A percentile compares a stretch with the other conserved stretches of the same genome.
phyloP scores from a whole-genome alignment of 129 eudicot genomes.

The Ambrosia artemisiifolia region DNA sequence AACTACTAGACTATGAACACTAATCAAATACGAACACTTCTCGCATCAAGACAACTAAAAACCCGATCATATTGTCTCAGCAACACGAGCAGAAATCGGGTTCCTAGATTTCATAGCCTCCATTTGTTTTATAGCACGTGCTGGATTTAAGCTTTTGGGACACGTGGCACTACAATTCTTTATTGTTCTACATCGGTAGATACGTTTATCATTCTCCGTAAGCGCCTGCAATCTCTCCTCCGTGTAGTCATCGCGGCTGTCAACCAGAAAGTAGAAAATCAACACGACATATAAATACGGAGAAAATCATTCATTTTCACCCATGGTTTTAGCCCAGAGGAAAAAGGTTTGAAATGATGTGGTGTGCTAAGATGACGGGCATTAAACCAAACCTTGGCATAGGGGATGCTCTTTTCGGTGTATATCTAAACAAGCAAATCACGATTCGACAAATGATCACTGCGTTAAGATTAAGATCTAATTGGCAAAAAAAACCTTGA shows the following conservation, averaged over 20 bases:
- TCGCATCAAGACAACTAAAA: neutral
- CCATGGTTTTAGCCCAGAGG: too few relatives aligned
- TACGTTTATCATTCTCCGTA: conserved; percentile 49
- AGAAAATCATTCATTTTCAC: too few relatives aligned
- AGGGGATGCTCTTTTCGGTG: too few relatives aligned
- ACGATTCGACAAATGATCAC: too few relatives aligned
- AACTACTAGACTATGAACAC: neutral
- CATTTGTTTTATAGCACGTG: conserved; percentile 73
- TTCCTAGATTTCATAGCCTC: conserved; percentile 36
- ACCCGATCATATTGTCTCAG: neutral
- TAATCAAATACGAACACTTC: neutral
- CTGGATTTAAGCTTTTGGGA: conserved; percentile 83
- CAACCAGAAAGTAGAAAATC: neutral
- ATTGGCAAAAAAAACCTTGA: too few relatives aligned
- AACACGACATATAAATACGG: neutral
- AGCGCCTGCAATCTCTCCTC: conserved; percentile 72
- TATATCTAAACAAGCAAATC: neutral
- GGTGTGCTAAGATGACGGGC: too few relatives aligned
- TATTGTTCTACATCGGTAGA: conserved; percentile 74
- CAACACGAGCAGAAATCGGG: conserved; percentile 11
- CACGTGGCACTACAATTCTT: conserved; percentile 65
- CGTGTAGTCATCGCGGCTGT: conserved; percentile 69
- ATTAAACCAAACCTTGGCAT: too few relatives aligned
- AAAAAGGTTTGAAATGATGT: too few relatives aligned
- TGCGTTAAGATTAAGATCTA: too few relatives aligned